Percentiles rank a stretch among this genome's conserved stretches.
Conservation (phyloP, 2,329 filamentous ascomycete genomes). For the Ustulina deusta region DNA sequence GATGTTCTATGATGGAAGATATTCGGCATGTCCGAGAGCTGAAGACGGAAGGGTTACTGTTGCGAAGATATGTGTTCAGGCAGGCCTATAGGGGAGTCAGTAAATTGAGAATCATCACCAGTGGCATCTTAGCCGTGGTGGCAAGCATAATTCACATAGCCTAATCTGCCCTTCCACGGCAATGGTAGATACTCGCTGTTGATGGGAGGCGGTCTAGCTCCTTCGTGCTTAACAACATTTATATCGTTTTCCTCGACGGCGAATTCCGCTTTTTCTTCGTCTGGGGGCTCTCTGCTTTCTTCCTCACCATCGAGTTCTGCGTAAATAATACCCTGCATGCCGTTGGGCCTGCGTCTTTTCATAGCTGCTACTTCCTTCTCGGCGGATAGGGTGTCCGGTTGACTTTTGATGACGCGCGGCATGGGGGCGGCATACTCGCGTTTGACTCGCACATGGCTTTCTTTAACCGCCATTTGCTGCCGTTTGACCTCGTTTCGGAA, state of each 20-base stretch:
- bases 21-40: constrained; percentile 93
- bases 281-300: not conserved
- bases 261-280: constrained; percentile 31
- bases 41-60: constrained; percentile 85
- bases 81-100: constrained; percentile 70
- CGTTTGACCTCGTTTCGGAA: constrained; percentile 58
- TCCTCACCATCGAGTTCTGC: not conserved
- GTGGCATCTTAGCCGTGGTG: constrained; percentile 21
- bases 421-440: constrained; percentile 56
- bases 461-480: constrained; percentile 62
- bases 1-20: constrained; percentile 88
- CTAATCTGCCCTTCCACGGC: constrained; percentile 89
- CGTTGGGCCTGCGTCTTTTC: no score
- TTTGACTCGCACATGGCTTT: constrained; percentile 43
- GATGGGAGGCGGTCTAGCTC: constrained; percentile 76
- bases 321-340: not conserved
- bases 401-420: constrained; percentile 32
- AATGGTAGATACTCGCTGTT: constrained; percentile 86
- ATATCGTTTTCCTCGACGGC: constrained; percentile 41
- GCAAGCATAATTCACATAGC: constrained; percentile 74
- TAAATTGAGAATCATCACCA: not conserved
- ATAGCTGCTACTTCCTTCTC: constrained; percentile 1
- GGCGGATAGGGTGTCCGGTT: constrained; percentile 28
- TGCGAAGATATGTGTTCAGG: constrained; percentile 89
- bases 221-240: constrained; percentile 44